Evolutionary conservation across 2,329 filamentous ascomycete species (phyloP), one percentile per base, ranked within the genome.

Genomic region (Penicillium sp.): DNA sequence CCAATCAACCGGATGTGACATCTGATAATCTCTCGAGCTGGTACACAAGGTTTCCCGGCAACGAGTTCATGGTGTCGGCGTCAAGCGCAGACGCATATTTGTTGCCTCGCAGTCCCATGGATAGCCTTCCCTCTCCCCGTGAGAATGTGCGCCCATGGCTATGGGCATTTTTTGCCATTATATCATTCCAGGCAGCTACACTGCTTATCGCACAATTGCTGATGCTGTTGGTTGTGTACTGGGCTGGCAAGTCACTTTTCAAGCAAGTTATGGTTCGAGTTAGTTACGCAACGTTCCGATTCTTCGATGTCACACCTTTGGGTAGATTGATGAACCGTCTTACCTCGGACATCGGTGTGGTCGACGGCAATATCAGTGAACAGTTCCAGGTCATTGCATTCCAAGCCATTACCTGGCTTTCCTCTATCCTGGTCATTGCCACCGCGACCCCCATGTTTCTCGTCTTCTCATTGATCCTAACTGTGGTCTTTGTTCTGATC

Each of bases 311-410:
- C 3, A 95, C 90, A 0, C 90, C 90, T 0, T 83, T 94, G 0
- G 90, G 90, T 0, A 80, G 90, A 32, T 71, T 96, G 46, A 95
- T 95, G 86, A 96, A 96, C 62, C 80, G 90, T 6, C 75, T 96
- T 45, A 94, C 89, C 0, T 87, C 87, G 1, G 89, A 96, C 56
- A 93, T 95, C 67, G 86, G 86, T 18, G 90, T 87, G 34, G 78
- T 95, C 0, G 90, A 96, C 57, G 89, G 89, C 1, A 84, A 86
- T n/a, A 86, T 95, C 54, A 84, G 86, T 33, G 69, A 74, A 7
- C 82, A 87, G 9, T 79, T 95, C 33, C 81, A 87, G 46, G 65
- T 75, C 0, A 84, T 90, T 8, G 81, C 82, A 1, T 87, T 82
- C 64, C 77, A 82, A 42, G 65, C 77, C 3, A 81, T 95, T 28